Base-by-base conservation (phyloP, 768 basidiomycete genomes). In the Boletus pseudo-olivaceus region DNA sequence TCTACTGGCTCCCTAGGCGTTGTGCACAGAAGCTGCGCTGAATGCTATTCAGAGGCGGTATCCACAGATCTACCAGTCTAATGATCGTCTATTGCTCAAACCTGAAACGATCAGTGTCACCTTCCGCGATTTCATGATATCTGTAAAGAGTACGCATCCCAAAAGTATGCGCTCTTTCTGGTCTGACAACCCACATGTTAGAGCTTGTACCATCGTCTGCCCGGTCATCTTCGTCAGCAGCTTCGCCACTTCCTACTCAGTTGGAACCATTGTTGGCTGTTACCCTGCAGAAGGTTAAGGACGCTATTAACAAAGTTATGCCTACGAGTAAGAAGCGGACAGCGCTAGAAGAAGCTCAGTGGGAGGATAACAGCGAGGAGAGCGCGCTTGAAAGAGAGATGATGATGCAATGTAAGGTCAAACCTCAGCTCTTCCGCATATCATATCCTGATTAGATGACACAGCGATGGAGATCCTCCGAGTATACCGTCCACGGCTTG, bases 1-100 rank as follows among this genome's bases (percentile, higher is more conserved):
- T 54, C 42, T 52, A 12, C 43, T 52, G 20, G 41, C 8, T 15
- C 19, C 35, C 45, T 61, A 84, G 95, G 96, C 97, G 0, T 75
- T 99, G 5, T 98, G 96, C 62, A 98, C 97, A 7, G 97, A 99
- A 74, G 93, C 97, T 10, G 90, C 94, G 1, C 70, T 99, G 62
- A 98, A 98, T 64, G 96, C 96, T 0, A 90, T 99, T 23, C 97
- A 99, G 66, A 76, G 97, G 54, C 80, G 89, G 51, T 99, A 99
- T 69, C 97, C 97, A 0, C 97, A 99, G 69, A 94, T 98, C 43
- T 99, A 99, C 78, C 88, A 91, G 72, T 88, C 91, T 5, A 83
- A 79, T 32, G 94, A 98, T 57, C 79, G 97, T 10, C 74, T 98
- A 2, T 66, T 93, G 46, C 77, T 98, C 51, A 82, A 91, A 58